A percentile compares a stretch with the other conserved stretches of the same genome.
Conservation (phyloP, 2,329 filamentous ascomycete species). For the Diplocarpon mali region DNA sequence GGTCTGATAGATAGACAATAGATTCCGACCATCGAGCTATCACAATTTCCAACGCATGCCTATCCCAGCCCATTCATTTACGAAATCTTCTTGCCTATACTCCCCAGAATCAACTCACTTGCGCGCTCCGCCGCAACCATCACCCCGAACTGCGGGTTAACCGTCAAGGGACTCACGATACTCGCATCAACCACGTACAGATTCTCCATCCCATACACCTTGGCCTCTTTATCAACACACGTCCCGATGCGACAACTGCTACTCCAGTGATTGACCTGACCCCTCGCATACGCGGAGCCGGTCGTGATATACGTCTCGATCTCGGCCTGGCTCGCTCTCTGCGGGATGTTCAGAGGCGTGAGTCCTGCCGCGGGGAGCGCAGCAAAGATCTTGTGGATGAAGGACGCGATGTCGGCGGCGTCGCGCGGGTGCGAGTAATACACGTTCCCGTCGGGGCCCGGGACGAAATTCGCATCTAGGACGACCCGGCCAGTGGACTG, state of each 20-base stretch:
- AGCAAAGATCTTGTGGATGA: conserved; percentile 40
- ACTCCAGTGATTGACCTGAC: conserved; percentile 30
- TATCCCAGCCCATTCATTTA: too few species aligned
- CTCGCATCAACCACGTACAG: conserved; percentile 59
- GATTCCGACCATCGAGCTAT: too few species aligned
- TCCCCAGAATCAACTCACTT: conserved; percentile 1
- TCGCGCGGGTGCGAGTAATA: conserved; percentile 39
- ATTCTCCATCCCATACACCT: conserved; percentile 58
- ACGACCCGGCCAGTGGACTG: conserved; percentile 36
- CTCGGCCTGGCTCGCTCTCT: conserved; percentile 1
- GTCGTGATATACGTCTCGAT: conserved; percentile 5
- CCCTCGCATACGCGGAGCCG: conserved; percentile 20
- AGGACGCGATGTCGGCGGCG: conserved; percentile 36
- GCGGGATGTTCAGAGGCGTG: conserved; percentile 53
- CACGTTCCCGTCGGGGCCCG: conserved; percentile 31
- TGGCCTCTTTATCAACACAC: conserved; percentile 49
- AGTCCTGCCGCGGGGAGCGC: conserved; percentile 32
- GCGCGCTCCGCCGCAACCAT: conserved; percentile 49
- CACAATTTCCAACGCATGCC: too few species aligned
- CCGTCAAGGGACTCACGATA: conserved; percentile 56
- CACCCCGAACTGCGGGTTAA: conserved; percentile 56
- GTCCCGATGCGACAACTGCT: conserved; percentile 36
- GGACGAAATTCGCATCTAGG: conserved; percentile 34
- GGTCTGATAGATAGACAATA: too few species aligned
- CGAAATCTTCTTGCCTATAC: background rate